phyloP scores from a whole-genome alignment of 768 basidiomycete genomes.

The Suillus decipiens region DNA sequence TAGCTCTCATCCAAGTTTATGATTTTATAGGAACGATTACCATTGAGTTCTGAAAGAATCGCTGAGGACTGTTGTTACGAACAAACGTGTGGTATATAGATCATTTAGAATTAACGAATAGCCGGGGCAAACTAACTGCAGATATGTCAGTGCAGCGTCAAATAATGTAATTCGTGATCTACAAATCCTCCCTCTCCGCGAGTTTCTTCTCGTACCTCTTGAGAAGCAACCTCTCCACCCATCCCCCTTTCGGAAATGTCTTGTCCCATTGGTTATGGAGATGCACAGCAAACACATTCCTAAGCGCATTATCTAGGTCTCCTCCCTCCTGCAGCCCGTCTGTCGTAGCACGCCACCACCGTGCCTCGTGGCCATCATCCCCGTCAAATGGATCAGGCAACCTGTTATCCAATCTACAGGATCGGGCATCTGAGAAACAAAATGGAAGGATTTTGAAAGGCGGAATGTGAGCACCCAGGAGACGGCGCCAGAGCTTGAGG shows the following conservation, averaged over 20 bases:
- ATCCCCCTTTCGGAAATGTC: conserved; percentile 75
- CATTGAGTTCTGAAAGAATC: background rate
- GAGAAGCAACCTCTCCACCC: conserved; percentile 82
- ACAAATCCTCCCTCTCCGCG: background rate
- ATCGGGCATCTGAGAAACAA: conserved; percentile 91
- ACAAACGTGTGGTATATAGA: background rate
- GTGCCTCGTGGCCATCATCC: background rate
- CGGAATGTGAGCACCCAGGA: conserved; percentile 67
- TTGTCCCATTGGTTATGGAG: conserved; percentile 96
- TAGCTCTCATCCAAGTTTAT: background rate
- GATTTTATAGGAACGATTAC: background rate
- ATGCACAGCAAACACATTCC: conserved; percentile 83
- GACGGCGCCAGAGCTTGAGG: conserved; percentile 85
- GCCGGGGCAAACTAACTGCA: background rate
- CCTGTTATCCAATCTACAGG: conserved; percentile 90
- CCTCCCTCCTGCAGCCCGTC: conserved; percentile 61
- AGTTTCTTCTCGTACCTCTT: conserved; percentile 51
- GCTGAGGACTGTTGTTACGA: background rate
- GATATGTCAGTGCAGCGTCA: background rate
- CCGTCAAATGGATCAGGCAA: conserved; percentile 84
- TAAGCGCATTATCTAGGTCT: conserved; percentile 59
- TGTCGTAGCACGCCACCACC: conserved; percentile 7
- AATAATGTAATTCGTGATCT: background rate
- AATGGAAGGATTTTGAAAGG: conserved; percentile 94
- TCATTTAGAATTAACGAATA: background rate